Evolutionary conservation across 176 grass and related monocot genomes (phyloP), one percentile per base, ranked within the genome.

Genomic region (Oryza australiensis): DNA sequence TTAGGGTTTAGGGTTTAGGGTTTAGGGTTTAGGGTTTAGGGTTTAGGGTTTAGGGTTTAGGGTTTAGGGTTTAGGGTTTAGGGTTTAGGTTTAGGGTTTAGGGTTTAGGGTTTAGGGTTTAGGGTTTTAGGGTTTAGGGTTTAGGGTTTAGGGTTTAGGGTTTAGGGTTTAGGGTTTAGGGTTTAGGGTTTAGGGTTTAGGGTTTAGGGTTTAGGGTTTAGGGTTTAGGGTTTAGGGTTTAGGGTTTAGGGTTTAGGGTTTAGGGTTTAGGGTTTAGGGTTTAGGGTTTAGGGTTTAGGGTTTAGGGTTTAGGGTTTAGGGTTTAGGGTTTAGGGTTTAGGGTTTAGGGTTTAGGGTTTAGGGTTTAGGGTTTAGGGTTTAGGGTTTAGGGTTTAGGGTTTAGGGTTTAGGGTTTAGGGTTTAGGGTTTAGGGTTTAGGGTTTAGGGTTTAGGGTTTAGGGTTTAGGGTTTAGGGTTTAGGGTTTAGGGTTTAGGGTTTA

Each of bases 31-130:
- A 32, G 34, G 76, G 76, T n/a, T 79, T 79, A 66, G 76, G 76
- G n/a, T n/a, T n/a, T 79, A 79, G 76, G 76, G 76, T 79, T 79
- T 79, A 66, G 76, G 57, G 33, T 62, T 65, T 66, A 66, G 76
- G 76, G 76, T 79, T 79, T 79, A 66, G 76, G 76, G 76, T 79
- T 79, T 66, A 48, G 76, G 76, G 57, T 79, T 79, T 66, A 29
- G 59, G 76, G 57, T 79, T 79, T 66, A 48, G 76, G 62, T 33
- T 79, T 66, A 30, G 76, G 76, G 15, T 79, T 79, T n/a, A n/a
- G n/a, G n/a, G n/a, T n/a, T n/a, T 27, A 22, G 76, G 60, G 76
- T 66, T 79, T 45, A 48, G 62, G 76, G 57, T 79, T 79, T 66
- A 66, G 76, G 76, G 57, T n/a, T n/a, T 79, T 43, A 30, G 60